Conservation (phyloP, 345 rosid genomes). For the Salix viminalis region DNA sequence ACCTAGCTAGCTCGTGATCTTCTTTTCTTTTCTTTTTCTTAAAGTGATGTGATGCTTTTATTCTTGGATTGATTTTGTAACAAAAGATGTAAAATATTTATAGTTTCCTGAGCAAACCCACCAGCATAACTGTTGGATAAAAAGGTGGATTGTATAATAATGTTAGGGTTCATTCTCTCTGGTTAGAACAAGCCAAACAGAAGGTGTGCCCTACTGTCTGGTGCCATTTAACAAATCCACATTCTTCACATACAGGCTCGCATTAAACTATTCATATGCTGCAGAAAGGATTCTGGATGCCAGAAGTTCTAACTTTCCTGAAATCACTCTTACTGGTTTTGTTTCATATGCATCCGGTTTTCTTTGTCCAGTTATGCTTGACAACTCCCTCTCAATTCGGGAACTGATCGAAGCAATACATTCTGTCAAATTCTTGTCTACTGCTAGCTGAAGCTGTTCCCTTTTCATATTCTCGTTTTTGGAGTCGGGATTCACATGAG, state of each 20-base stretch:
- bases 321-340: conserved; percentile 18
- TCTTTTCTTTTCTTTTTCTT: background rate
- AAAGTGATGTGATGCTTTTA: background rate
- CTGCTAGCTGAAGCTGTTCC: conserved; percentile 5
- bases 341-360: conserved; percentile 1
- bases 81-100: background rate
- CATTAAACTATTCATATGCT: background rate
- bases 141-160: background rate
- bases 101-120: background rate
- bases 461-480: conserved; percentile 17
- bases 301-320: conserved; percentile 7
- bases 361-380: conserved; percentile 39
- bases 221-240: background rate
- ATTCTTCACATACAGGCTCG: conserved; percentile 11
- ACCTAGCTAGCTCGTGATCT: background rate
- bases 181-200: conserved; percentile 25
- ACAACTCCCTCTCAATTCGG: conserved; percentile 35
- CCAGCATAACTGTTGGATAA: conserved; percentile 13
- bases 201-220: background rate
- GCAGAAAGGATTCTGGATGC: background rate
- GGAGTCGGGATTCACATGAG: conserved; percentile 37
- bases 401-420: conserved; percentile 1
- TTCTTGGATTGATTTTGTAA: background rate
- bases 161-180: background rate
- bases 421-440: conserved; percentile 19